Base-by-base conservation (phyloP, 306 rosid genomes). In the Vicia faba region DNA sequence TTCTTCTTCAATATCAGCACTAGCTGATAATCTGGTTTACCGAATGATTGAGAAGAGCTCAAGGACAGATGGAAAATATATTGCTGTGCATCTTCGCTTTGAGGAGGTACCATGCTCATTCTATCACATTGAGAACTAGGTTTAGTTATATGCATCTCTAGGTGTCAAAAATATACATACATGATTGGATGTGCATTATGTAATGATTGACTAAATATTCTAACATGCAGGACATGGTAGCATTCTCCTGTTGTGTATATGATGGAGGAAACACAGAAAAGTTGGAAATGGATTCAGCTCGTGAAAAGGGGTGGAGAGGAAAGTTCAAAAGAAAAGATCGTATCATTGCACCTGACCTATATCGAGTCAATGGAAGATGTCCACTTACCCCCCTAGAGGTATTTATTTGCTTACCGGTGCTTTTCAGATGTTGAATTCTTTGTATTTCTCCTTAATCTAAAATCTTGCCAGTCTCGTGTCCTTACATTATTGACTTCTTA, bases 321-420 rank as follows among this genome's bases (percentile, higher is more conserved):
- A 93, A 95, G 80, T 95, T 95, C 81, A 90, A 82, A 76, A 84
- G 78, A 76, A 88, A 88, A 81, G 91, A 79, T 14, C 90, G 78
- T 12, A 66, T 83, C 48, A 78, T 86, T 77, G 49, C 62, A 16
- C 97, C 99, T 15, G 72, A 84, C 81, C 81, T 85, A 18, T 85
- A 95, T 75, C 87, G 99, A 78, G 80, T 88, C 31, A 64, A 84
- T 54, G 99, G 99, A 73, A 95, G 86, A 84, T 95, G 99, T 73
- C 99, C 99, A 25, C 84, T 93, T 25, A 83, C 93, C 68, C 98
- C 98, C 20, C 73, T 93, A 53, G 98, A 93, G 97, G 98, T 93
- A 63, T 26, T 65, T 58, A 35, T 59, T 67, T 38, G 45, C 73
- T 55, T 49, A 41, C 68, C 33, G 5, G 69, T 69, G 56, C 77